A percentile compares a stretch with the other conserved stretches of the same genome.
Evolutionary conservation across 768 basidiomycete genomes (phyloP).

Genomic region (Boletus barrowsii): DNA sequence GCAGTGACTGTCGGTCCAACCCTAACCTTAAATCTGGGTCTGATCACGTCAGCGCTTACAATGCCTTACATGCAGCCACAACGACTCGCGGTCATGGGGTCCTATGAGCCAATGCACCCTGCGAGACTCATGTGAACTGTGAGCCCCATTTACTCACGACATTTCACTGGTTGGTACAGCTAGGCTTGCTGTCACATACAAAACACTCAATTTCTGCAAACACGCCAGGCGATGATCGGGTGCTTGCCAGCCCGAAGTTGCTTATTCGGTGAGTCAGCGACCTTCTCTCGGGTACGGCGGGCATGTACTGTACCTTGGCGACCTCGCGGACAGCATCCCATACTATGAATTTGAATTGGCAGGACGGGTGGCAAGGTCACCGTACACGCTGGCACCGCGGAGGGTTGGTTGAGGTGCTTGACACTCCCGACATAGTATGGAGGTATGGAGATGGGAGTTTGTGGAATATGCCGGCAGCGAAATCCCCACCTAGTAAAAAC

Average conservation of each 20-base stretch:
- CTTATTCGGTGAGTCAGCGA: background rate
- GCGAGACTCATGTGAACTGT: background rate
- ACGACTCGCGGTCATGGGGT: no score
- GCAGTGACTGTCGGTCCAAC: no score
- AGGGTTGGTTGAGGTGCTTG: background rate
- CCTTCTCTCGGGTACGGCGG: slow-evolving; percentile 1
- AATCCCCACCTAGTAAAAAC: no score
- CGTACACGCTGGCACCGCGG: slow-evolving; percentile 4
- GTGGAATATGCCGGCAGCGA: no score
- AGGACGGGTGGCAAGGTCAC: background rate
- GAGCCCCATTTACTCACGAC: no score
- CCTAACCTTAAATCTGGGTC: slow-evolving; percentile 26
- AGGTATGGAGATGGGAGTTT: background rate
- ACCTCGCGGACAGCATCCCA: background rate
- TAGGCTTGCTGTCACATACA: no score
- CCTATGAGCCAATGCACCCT: background rate
- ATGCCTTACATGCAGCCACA: no score
- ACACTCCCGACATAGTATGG: background rate
- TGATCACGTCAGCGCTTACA: slow-evolving; percentile 7
- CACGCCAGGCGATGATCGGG: background rate
- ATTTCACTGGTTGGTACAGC: no score
- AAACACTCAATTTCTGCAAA: background rate
- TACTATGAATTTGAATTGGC: slow-evolving; percentile 20
- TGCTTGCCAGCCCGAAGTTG: background rate
- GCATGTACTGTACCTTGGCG: background rate